These are phyloP conservation scores for Didymella sp. DNA, from an alignment of 2,329 filamentous ascomycete genomes.

Conservation along the genomic window DNA sequence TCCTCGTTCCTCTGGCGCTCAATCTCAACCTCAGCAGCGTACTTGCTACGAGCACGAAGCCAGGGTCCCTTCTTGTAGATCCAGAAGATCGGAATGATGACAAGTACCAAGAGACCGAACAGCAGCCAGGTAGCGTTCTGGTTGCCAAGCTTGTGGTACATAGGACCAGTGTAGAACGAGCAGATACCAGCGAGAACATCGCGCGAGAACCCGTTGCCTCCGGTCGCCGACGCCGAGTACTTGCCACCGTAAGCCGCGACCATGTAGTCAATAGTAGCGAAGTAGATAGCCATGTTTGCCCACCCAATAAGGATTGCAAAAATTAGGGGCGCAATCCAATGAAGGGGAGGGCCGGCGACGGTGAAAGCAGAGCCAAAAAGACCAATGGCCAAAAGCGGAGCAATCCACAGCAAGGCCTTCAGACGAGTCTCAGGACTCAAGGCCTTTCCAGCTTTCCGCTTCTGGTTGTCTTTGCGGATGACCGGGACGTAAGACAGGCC, in stretches of 20 bases:
- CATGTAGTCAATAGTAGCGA: constrained; percentile 82
- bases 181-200: constrained; percentile 77
- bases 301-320: constrained; percentile 65
- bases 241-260: constrained; percentile 71
- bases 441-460: constrained; percentile 52
- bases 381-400: constrained; percentile 67
- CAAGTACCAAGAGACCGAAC: constrained; percentile 56
- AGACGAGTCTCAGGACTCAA: constrained; percentile 70
- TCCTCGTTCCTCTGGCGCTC: constrained; percentile 30
- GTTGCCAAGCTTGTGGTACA: constrained; percentile 40
- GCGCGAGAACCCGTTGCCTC: constrained; percentile 76
- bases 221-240: constrained; percentile 77
- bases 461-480: constrained; percentile 56
- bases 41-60: constrained; percentile 53
- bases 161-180: constrained; percentile 60
- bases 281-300: constrained; percentile 74
- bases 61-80: constrained; percentile 64
- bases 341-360: constrained; percentile 65
- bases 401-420: constrained; percentile 68
- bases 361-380: constrained; percentile 72
- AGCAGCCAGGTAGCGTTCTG: constrained; percentile 52
- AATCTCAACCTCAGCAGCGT: constrained; percentile 31
- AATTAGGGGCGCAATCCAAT: constrained; percentile 63
- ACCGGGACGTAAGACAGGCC: constrained; percentile 65
- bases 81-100: constrained; percentile 61